Conservation (phyloP, 257 asterid species). For the Solanum gandarillasii region DNA sequence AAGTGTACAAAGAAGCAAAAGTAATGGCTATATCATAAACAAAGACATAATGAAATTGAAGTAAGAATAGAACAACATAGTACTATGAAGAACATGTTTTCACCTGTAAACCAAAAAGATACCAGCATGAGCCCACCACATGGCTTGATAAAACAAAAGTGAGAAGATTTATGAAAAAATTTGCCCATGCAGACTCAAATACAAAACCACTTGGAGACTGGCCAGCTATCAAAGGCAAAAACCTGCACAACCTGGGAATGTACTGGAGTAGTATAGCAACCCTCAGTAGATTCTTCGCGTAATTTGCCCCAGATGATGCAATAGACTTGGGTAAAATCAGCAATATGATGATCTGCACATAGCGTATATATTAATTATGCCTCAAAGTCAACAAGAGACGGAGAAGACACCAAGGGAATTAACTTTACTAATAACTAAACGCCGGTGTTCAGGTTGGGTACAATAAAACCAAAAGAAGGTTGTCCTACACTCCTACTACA, state of each 20-base stretch:
- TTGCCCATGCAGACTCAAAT: constrained; percentile 85
- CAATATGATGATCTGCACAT: constrained; percentile 51
- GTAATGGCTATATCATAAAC: background rate
- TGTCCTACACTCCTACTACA: background rate
- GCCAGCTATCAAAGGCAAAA: constrained; percentile 64
- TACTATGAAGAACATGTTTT: background rate
- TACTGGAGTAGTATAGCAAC: constrained; percentile 60
- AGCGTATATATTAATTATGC: background rate
- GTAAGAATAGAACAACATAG: background rate
- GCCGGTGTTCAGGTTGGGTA: background rate
- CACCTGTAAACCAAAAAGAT: constrained; percentile 84
- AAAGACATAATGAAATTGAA: background rate
- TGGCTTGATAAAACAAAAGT: constrained; percentile 62
- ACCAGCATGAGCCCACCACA: constrained; percentile 87
- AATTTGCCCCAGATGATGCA: constrained; percentile 51
- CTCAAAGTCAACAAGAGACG: background rate
- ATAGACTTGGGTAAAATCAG: constrained; percentile 36
- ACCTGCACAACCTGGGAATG: constrained; percentile 63
- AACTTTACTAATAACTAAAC: background rate
- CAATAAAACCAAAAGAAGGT: background rate
- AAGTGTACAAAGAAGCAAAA: background rate
- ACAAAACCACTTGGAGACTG: constrained; percentile 67
- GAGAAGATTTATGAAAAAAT: constrained; percentile 65
- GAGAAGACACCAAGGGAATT: background rate
- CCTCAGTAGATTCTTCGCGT: constrained; percentile 53